Base-by-base conservation (phyloP, 2,329 filamentous ascomycete genomes). In the Diaporthe sp. region DNA sequence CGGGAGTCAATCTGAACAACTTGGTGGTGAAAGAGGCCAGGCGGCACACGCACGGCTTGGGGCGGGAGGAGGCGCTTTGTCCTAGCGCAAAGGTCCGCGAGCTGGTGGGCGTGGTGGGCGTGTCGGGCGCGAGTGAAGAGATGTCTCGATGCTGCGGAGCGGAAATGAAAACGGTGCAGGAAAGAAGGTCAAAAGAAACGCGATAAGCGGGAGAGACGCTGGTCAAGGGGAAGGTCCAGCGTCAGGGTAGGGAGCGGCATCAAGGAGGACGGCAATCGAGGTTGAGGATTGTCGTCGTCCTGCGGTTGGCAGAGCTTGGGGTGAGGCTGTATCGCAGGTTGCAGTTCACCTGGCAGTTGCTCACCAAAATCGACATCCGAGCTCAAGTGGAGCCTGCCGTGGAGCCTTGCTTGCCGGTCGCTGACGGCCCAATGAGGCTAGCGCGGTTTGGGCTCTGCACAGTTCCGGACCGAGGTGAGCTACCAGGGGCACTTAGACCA, bases 191-290 rank as follows among this genome's bases (percentile, higher is more conserved):
- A 64, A 64, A 64, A 33, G 58, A 74, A 77, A 68, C 47, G 74
- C 71, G 76, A 75, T 77, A 72, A 57, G 60, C 69, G 68, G 61
- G 73, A 74, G 42, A 47, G 25, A 69, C 28, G 67, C 72, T 54
- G 47, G 72, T 71, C 67, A 42, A 35, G 30, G 22, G 30, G 67
- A 15, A 52, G 50, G 22, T 66, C 42, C 71, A 76, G 42, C 68
- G 67, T 45, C 66, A 38, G 33, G 30, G 17, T 61, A 61, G 71
- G 35, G 57, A 71, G 50, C 61, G 68, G 45, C 33, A 61, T 35
- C 22, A 50, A 60, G 67, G 35, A 45, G 57, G 17, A 42, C 60
- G 54, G 70, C 70, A 54, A 40, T 68, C 64, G 35, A 67, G 45
- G 38, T 67, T 45, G 67, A 52, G 17, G 58, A 40, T 40, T 33